Conservation (phyloP, 1,284 basidiomycete genomes). For the Tylopilus sp. region DNA sequence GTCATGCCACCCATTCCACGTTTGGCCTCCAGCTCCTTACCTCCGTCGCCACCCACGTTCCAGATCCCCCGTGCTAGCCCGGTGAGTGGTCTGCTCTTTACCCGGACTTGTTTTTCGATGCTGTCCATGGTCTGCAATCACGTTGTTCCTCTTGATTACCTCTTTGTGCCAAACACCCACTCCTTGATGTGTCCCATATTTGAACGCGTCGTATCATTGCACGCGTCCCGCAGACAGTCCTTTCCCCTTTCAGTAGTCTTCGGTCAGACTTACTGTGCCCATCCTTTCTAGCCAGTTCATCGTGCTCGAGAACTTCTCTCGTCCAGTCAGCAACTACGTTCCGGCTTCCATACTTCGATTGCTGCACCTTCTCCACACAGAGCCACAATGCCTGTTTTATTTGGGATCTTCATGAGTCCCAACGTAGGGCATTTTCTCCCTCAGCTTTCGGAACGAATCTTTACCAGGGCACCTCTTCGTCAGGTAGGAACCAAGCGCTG, state of each 20-base stretch:
- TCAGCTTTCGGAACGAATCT: slow-evolving; percentile 13
- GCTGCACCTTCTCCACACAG: slow-evolving; percentile 47
- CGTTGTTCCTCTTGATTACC: slow-evolving; percentile 1
- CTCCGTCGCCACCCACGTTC: slow-evolving; percentile 10
- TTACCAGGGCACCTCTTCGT: slow-evolving; percentile 1
- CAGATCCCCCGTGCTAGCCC: slow-evolving; percentile 31
- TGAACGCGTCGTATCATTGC: slow-evolving; percentile 12
- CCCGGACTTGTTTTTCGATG: not conserved
- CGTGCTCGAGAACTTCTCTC: slow-evolving; percentile 48
- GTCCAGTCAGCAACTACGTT: slow-evolving; percentile 51
- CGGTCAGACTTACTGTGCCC: slow-evolving; percentile 17
- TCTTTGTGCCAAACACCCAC: slow-evolving; percentile 4
- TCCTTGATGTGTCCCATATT: slow-evolving; percentile 11
- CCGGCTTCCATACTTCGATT: slow-evolving; percentile 47
- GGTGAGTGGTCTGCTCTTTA: slow-evolving; percentile 21
- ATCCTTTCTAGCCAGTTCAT: slow-evolving; percentile 40
- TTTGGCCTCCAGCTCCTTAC: slow-evolving; percentile 11
- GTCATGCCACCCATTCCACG: slow-evolving; percentile 14
- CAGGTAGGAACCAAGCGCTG: slow-evolving; percentile 8
- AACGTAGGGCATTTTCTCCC: slow-evolving; percentile 14
- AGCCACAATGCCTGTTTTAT: slow-evolving; percentile 47
- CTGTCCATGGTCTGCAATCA: slow-evolving; percentile 1
- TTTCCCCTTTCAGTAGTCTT: not conserved
- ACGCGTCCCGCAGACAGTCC: slow-evolving; percentile 13
- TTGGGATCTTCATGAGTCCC: slow-evolving; percentile 42